These are phyloP conservation scores for Plenodomus biglobosus DNA, from an alignment of 2,329 filamentous ascomycete species.

Conservation along the genomic window DNA sequence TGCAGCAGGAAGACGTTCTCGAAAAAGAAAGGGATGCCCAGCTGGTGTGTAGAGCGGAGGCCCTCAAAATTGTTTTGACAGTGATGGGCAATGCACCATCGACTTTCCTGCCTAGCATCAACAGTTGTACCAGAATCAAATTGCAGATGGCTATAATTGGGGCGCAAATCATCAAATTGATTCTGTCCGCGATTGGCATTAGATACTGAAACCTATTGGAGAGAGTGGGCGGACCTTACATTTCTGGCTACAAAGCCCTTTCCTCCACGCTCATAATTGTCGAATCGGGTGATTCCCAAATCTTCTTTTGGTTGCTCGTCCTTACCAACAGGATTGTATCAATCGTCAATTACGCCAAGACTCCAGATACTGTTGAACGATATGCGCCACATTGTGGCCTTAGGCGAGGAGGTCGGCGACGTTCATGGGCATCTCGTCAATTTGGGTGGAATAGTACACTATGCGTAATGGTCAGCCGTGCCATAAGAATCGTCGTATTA, in stretches of 20 bases:
- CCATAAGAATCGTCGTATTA: not conserved
- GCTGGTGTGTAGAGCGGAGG: too few relatives aligned
- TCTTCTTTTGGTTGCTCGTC: not conserved
- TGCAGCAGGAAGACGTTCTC: too few relatives aligned
- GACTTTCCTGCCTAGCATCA: too few relatives aligned
- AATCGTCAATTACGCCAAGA: not conserved
- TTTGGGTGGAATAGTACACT: constrained; percentile 96
- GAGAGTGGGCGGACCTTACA: not conserved
- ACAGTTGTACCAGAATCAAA: too few relatives aligned
- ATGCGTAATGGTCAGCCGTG: constrained; percentile 40
- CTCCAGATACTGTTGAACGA: not conserved
- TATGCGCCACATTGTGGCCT: not conserved
- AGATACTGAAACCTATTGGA: too few relatives aligned
- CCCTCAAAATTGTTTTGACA: too few relatives aligned
- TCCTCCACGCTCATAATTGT: constrained; percentile 36
- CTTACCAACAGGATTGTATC: not conserved
- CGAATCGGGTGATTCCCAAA: constrained; percentile 20
- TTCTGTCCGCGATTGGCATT: not conserved
- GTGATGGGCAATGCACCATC: too few relatives aligned
- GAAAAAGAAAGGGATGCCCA: too few relatives aligned
- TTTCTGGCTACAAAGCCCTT: constrained; percentile 35
- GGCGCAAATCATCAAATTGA: too few relatives aligned
- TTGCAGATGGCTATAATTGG: too few relatives aligned
- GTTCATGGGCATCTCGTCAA: constrained; percentile 99
- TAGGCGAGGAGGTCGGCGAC: constrained; percentile 47